Base-by-base conservation (phyloP, 148 eudicot species). In the Vaccinium myrtillus region DNA sequence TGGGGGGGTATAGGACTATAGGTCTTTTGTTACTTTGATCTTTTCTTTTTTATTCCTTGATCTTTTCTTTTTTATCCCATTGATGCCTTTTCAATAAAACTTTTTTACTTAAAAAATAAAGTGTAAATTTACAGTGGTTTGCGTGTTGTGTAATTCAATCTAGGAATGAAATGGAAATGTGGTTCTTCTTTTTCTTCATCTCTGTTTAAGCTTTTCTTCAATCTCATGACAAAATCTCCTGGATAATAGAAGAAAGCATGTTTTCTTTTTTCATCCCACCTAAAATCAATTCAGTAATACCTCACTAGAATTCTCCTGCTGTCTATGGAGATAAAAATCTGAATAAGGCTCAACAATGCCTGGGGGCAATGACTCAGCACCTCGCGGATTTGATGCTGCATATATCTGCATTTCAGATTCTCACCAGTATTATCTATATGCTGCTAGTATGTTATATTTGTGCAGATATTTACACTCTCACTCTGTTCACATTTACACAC, bases 341-440 rank as follows among this genome's bases (percentile, higher is more conserved):
- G 84, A 86, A 58, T 77, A 49, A 46, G 84, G 48, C 77, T 75
- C 67, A 25, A 85, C 49, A 21, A 86, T 76, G 51, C 39, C 49
- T 0, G 84, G 85, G 6, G 87, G 84, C 46, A 43, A 43, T 15
- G 43, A 19, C 69, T 77, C 87, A 14, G 77, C 84, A 50, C 84
- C 84, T 1, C 78, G 76, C n/a, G 87, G 87, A 86, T 82, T 86
- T 82, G 84, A 75, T 69, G 81, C 43, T 21, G 39, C 77, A 77
- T 77, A 67, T 30, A 86, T 82, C 85, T 86, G 80, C 27, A 61
- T 1, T 80, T 36, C 39, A 70, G 49, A 80, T 25, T 27, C 75
- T n/a, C 18, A 14, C 12, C 23, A 80, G 9, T 2, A 58, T 43
- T 6, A 50, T 50, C 23, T 77, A n/a, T 78, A n/a, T 10, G 14